phyloP scores from a whole-genome alignment of 441 rosid species.

The Mallotus repandus region DNA sequence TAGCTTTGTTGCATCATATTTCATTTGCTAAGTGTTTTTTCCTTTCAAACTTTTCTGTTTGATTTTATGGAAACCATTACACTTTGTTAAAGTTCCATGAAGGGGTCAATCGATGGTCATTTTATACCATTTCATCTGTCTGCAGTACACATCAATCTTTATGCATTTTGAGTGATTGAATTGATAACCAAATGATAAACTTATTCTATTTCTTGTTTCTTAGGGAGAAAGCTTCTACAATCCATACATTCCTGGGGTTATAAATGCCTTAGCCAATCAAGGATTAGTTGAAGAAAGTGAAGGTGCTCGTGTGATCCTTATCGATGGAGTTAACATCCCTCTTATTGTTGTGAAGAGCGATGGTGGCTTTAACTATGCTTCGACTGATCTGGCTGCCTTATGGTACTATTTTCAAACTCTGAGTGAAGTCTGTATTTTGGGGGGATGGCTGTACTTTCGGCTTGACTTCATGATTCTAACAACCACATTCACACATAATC shows the following conservation, averaged over 20 bases:
- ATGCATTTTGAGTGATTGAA: background rate
- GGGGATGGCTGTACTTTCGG: background rate
- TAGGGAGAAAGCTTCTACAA: constrained; percentile 99
- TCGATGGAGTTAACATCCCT: constrained; percentile 75
- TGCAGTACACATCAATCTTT: background rate
- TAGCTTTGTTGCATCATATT: too few relatives aligned
- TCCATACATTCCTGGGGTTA: constrained; percentile 59
- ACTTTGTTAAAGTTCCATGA: background rate
- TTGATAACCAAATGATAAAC: background rate
- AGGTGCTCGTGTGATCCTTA: constrained; percentile 82
- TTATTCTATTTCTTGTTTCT: constrained; percentile 23
- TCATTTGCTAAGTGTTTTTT: too few relatives aligned
- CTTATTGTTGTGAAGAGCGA: constrained; percentile 93
- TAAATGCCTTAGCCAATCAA: constrained; percentile 47
- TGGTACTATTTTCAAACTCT: constrained; percentile 42
- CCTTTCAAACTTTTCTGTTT: too few relatives aligned
- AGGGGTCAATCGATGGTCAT: background rate
- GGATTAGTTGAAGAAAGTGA: constrained; percentile 82
- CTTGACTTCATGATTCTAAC: background rate
- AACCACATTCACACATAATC: background rate
- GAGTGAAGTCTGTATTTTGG: background rate
- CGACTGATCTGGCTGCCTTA: constrained; percentile 88
- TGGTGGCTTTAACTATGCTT: constrained; percentile 93
- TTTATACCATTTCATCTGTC: background rate
- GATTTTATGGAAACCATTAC: too few relatives aligned